Percentiles rank a stretch among this genome's conserved stretches.
Conservation (phyloP, 1,284 basidiomycete genomes). For the Sporisorium graminicola region DNA sequence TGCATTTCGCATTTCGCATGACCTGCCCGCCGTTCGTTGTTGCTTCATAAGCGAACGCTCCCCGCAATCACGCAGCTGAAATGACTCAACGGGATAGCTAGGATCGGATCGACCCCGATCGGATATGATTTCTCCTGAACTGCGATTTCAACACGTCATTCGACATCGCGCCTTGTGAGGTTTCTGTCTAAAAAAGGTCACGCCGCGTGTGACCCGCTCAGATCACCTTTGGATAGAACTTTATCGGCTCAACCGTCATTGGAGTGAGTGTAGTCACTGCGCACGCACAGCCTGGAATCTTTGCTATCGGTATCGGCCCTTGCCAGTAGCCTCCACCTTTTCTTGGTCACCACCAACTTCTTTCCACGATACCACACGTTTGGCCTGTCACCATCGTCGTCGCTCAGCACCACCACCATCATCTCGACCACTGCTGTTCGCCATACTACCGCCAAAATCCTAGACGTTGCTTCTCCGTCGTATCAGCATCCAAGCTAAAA, state of each 20-base stretch:
- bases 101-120: neutral
- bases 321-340: slow-evolving; percentile 10
- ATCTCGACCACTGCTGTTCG: neutral
- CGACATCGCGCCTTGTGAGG: too few relatives aligned
- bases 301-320: neutral
- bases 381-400: neutral
- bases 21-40: neutral
- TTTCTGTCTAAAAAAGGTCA: too few relatives aligned
- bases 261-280: neutral
- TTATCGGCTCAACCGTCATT: neutral
- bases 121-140: neutral
- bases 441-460: neutral
- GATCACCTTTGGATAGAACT: neutral
- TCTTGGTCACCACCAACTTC: neutral
- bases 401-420: neutral
- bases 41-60: neutral
- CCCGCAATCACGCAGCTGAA: neutral
- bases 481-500: neutral
- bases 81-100: too few relatives aligned
- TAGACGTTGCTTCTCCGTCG: neutral
- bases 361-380: slow-evolving; percentile 2
- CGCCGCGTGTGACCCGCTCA: slow-evolving; percentile 12
- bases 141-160: slow-evolving; percentile 13
- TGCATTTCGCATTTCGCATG: slow-evolving; percentile 9
- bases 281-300: neutral